These are phyloP conservation scores for Fraxinus velutina DNA, from an alignment of 305 asterid genomes.

Conservation along the genomic window DNA sequence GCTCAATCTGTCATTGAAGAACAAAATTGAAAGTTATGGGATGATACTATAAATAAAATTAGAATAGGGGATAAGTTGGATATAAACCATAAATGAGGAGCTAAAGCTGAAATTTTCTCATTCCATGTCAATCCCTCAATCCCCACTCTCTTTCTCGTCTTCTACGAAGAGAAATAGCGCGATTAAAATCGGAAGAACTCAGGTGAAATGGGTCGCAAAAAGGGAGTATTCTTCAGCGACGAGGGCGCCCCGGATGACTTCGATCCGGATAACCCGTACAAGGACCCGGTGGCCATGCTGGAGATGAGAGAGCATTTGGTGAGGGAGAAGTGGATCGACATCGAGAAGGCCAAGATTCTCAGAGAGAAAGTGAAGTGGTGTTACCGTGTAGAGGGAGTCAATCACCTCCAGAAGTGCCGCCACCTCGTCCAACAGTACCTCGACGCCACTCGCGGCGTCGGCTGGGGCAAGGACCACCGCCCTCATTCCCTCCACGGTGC, in stretches of 20 bases:
- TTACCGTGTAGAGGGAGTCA: conserved; percentile 86
- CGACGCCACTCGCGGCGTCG: conserved; percentile 90
- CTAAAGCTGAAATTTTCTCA: neutral
- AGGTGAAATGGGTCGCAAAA: conserved; percentile 73
- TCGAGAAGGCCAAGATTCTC: conserved; percentile 93
- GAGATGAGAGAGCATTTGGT: conserved; percentile 97
- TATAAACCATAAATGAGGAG: neutral
- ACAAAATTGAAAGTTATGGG: too few relatives aligned
- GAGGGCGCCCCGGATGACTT: conserved; percentile 91
- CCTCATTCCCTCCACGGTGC: conserved; percentile 76
- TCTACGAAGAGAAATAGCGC: neutral
- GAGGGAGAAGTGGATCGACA: conserved; percentile 92
- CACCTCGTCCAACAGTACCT: conserved; percentile 89
- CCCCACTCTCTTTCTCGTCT: neutral
- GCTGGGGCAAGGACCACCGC: conserved; percentile 98
- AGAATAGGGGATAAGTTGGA: neutral
- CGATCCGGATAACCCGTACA: conserved; percentile 84
- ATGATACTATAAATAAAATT: too few relatives aligned
- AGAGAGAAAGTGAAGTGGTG: conserved; percentile 90
- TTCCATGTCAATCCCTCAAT: neutral
- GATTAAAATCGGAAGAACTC: neutral
- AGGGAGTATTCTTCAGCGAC: conserved; percentile 58
- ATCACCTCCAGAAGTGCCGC: conserved; percentile 94
- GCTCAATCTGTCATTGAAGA: too few relatives aligned
- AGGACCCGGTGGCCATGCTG: conserved; percentile 86